Percentiles rank a stretch among this genome's conserved stretches.
phyloP scores from a whole-genome alignment of 495 filamentous ascomycete genomes.

The Lineolata rhizophorae region DNA sequence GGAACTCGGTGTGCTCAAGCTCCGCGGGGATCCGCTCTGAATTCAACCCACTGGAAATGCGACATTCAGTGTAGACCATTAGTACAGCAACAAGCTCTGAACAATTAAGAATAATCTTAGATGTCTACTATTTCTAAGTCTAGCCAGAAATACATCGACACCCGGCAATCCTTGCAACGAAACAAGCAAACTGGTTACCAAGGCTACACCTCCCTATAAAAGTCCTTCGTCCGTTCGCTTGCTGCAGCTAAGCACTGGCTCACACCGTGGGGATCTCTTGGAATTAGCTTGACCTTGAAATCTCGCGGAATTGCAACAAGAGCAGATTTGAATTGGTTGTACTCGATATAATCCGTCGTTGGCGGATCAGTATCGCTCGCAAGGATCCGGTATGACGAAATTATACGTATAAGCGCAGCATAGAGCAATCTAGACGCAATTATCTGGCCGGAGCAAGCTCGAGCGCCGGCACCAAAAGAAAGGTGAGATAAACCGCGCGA shows the following conservation, averaged over 20 bases:
- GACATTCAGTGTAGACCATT: no score
- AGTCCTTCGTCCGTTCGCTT: conserved; percentile 19
- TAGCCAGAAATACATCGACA: no score
- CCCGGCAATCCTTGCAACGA: no score
- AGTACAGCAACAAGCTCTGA: no score
- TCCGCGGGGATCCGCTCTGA: no score
- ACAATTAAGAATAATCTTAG: no score
- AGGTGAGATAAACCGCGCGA: conserved; percentile 21
- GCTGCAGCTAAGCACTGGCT: conserved; percentile 21
- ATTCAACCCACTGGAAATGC: no score
- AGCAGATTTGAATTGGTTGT: conserved; percentile 32
- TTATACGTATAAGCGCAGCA: conserved; percentile 24
- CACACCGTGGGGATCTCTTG: conserved; percentile 22
- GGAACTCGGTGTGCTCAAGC: no score
- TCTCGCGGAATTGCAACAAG: conserved; percentile 31
- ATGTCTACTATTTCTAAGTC: no score
- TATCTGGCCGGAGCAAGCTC: conserved; percentile 28
- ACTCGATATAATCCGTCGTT: conserved; percentile 35
- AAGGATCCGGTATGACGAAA: conserved; percentile 28
- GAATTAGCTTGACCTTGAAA: conserved; percentile 29
- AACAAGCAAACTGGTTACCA: no score
- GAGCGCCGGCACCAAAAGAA: conserved; percentile 31
- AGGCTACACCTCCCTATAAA: conserved; percentile 20
- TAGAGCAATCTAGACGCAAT: conserved; percentile 30
- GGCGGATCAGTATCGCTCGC: conserved; percentile 26